Base-by-base conservation (phyloP, 2,329 filamentous ascomycete genomes). In the Tolypocladium paradoxum region DNA sequence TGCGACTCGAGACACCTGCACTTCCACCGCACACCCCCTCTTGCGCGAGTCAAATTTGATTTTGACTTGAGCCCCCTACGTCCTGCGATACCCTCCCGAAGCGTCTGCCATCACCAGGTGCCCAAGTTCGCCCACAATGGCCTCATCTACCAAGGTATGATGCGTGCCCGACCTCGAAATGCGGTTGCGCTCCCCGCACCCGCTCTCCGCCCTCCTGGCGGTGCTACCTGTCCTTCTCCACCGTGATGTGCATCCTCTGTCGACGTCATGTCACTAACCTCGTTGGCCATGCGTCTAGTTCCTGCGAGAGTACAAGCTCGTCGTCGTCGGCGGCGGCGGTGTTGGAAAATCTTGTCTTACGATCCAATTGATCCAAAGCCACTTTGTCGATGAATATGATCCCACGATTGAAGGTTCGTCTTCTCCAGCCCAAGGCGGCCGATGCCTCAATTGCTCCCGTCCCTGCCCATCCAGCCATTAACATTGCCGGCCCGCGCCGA, bases 341-440 rank as follows among this genome's bases (percentile, higher is more conserved):
- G 93, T 99, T 61, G 93, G 93, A 76, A 99, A 99, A 80, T 97
- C 92, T 57, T 97, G 93, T 76, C 82, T 99, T 78, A 97, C 93
- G 55, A 97, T 99, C 68, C 93, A 97, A 78, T 83, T 92, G 73
- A 90, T 89, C 65, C 86, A 91, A 76, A 92, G 87, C 72, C 93
- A 99, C 72, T 99, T 99, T 77, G 92, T 97, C 69, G 93, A 97
- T 73, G 93, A 97, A 74, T 99, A 99, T 73, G 93, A 99, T 73
- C 93, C 93, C 54, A 99, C 93, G 65, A 97, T 99, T 68, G 93
- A 99, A 88, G 93, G 93, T 91, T 72, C 63, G 79, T 71, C 57
- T 51, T 55, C 16, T n/a, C 22, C 38, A 31, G 33, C 22, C 24
- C 4, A 8, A 31, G 31, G 52, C 52, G 24, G 9, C 33, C 31